Evolutionary conservation across 2,329 filamentous ascomycete species (phyloP), one percentile per base, ranked within the genome.

Genomic region (Aspergillus hortae): DNA sequence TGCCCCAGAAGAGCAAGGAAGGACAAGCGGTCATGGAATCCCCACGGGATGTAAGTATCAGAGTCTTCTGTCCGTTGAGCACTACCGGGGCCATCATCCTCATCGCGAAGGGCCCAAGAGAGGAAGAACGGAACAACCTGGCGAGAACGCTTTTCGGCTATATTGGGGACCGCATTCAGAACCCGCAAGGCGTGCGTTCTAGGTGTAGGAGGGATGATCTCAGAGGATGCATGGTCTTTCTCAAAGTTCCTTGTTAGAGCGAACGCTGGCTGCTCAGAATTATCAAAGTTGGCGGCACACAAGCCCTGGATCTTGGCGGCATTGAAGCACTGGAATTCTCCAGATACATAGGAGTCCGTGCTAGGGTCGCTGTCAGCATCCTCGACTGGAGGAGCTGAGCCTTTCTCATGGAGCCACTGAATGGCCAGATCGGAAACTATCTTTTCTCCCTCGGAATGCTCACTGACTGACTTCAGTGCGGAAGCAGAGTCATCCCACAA

Each of bases 131-230:
- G 94, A 1, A 97, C 88, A 21, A 99, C 77, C 57, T 85, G 81
- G 32, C 92, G 87, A 7, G 92, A 96, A 32, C 86, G 82, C 68
- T 88, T 95, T 71, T 99, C 94, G 0, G 90, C 92, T 44, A 95
- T 74, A 10, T 80, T 77, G 10, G 94, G 90, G 25, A 89, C 78
- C 9, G 83, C 84, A 55, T 83, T 81, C 40, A 99, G 77, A 1
- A 96, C 84, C 60, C 87, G 87, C 40, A 99, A 78, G 1, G 91
- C 90, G 65, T 95, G 89, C 38, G 82, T 82, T 54, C 92, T 82
- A 48, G 89, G 82, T 10, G 75, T 67, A 11, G 80, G 77, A 40
- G 71, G 69, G 21, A 68, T 48, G 9, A 67, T 53, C 17, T 60
- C 58, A 10, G 65, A 58, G 30, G 65, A 55, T 4, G 51, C 54